phyloP scores from a whole-genome alignment of 2,329 filamentous ascomycete species.

The Thielaviopsis punctulata region DNA sequence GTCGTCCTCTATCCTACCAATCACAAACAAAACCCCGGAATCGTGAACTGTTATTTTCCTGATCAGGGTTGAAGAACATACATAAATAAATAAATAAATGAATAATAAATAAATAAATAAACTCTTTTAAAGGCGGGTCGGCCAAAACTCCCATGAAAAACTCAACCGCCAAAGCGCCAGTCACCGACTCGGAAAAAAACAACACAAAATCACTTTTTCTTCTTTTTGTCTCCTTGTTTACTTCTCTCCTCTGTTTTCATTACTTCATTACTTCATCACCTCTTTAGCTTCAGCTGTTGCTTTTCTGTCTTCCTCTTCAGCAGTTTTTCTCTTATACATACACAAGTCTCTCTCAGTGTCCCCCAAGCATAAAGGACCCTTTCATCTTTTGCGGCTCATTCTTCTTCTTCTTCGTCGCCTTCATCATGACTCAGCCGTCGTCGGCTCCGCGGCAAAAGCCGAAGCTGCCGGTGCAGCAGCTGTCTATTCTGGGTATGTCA shows the following conservation, averaged over 20 bases:
- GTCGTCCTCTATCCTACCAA: too few species aligned
- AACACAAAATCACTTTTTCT: not conserved
- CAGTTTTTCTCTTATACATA: not conserved
- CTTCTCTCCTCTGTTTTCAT: not conserved
- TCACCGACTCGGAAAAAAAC: too few species aligned
- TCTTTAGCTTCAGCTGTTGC: not conserved
- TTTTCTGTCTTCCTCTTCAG: not conserved
- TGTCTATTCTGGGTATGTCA: slow-evolving; percentile 11
- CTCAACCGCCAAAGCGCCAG: not conserved
- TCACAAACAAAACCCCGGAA: too few species aligned
- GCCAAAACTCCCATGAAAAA: too few species aligned
- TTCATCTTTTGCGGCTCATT: too few species aligned
- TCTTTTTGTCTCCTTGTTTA: not conserved
- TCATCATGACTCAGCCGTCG: not conserved
- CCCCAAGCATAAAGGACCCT: too few species aligned
- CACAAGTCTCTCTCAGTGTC: not conserved
- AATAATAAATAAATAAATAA: too few species aligned
- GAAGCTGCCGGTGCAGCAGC: slow-evolving; percentile 10
- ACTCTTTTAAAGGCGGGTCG: not conserved
- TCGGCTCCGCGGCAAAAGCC: slow-evolving; percentile 6
- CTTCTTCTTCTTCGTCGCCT: not conserved
- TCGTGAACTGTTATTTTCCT: too few species aligned
- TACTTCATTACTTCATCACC: not conserved
- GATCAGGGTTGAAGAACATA: not conserved
- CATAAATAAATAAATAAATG: not conserved